Conservation (phyloP, 192 early-diverging fungal genomes). For the Linnemannia schmuckeri region DNA sequence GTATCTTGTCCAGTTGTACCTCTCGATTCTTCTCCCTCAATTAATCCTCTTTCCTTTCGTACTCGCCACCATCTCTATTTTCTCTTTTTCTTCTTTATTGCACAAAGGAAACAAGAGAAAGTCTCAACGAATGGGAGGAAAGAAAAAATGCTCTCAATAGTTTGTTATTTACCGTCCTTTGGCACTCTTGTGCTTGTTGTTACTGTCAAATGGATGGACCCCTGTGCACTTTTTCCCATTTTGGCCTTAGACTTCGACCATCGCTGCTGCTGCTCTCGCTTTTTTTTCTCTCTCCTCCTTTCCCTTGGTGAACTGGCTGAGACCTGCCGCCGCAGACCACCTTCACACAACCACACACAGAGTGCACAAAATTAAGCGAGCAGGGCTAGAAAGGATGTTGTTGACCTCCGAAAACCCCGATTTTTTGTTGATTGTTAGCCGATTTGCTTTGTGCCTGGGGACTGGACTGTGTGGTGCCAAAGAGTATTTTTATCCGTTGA, state of each 20-base stretch:
- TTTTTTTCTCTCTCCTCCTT: neutral
- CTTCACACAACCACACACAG: neutral
- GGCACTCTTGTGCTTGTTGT: too few relatives aligned
- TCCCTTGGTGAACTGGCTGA: neutral
- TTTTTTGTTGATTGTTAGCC: neutral
- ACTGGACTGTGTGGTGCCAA: neutral
- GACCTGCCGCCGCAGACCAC: neutral
- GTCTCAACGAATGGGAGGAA: neutral
- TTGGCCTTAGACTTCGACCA: neutral
- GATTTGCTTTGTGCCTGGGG: neutral
- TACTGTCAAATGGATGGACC: neutral
- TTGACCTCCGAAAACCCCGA: conserved; percentile 1
- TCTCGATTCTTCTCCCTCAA: neutral
- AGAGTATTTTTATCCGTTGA: neutral
- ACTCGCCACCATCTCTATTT: neutral
- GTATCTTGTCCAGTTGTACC: neutral
- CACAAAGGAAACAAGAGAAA: neutral
- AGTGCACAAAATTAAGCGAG: neutral
- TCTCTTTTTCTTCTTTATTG: neutral
- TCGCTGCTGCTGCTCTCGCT: neutral
- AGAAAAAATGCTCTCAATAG: conserved; percentile 1
- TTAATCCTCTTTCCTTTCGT: neutral
- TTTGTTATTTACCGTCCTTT: neutral
- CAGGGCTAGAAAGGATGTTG: neutral
- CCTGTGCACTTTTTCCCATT: neutral